phyloP scores from a whole-genome alignment of 257 asterid genomes.

The Nicotiana tabacum region DNA sequence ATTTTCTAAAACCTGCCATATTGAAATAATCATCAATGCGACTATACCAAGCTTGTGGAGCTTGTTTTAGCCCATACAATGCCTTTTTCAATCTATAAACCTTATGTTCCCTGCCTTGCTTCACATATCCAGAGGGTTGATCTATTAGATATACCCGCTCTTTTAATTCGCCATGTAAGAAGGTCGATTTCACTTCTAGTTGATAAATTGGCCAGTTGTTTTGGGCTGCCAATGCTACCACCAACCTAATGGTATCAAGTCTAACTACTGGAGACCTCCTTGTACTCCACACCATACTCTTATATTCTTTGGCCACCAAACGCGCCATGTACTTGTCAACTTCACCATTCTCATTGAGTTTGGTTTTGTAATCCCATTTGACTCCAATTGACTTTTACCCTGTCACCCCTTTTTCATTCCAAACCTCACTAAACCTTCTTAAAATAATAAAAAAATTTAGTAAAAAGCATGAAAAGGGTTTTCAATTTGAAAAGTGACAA shows the following conservation, averaged over 20 bases:
- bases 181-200: not conserved
- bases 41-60: conserved; percentile 10
- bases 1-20: not conserved
- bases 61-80: not conserved
- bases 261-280: not conserved
- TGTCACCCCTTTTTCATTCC: too few relatives aligned
- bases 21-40: not conserved
- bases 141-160: not conserved
- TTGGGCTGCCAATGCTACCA: not conserved
- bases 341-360: not conserved
- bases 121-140: not conserved
- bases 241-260: not conserved
- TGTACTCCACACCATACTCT: not conserved
- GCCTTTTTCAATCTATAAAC: not conserved
- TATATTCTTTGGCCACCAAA: not conserved
- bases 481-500: too few relatives aligned
- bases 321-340: conserved; percentile 1
- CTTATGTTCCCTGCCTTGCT: not conserved
- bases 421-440: too few relatives aligned
- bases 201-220: not conserved
- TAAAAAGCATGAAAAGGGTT: too few relatives aligned
- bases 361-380: not conserved
- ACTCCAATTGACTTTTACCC: not conserved
- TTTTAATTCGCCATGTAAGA: not conserved
- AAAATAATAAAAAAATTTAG: too few relatives aligned